Conservation (phyloP, 1,139 yeast species). For the Saccharomycopsis phalli region DNA sequence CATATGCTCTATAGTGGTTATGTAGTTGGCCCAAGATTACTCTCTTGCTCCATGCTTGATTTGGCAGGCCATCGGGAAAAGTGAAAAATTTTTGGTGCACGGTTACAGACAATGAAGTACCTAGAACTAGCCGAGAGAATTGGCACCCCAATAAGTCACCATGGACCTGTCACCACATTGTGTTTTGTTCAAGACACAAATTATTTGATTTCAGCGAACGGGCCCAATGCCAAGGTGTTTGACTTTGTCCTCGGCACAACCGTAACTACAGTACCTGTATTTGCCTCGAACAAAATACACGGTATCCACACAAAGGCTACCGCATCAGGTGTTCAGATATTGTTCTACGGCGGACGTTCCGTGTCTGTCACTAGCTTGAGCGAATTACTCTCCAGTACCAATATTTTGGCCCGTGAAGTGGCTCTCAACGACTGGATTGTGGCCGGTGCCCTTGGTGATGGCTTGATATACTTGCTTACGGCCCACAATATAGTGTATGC, state of each 20-base stretch:
- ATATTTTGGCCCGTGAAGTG: slow-evolving; percentile 32
- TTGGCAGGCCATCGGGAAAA: too few relatives aligned
- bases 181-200: slow-evolving; percentile 31
- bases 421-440: slow-evolving; percentile 73
- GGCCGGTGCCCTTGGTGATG: slow-evolving; percentile 41
- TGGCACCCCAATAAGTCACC: slow-evolving; percentile 34
- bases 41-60: too few relatives aligned
- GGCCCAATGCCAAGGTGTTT: slow-evolving; percentile 56
- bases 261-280: slow-evolving; percentile 36
- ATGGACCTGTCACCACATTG: slow-evolving; percentile 71
- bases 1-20: too few relatives aligned
- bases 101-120: too few relatives aligned
- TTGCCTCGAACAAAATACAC: slow-evolving; percentile 71
- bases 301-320: slow-evolving; percentile 37
- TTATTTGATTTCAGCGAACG: slow-evolving; percentile 59
- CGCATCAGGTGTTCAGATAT: slow-evolving; percentile 25
- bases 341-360: slow-evolving; percentile 70
- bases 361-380: slow-evolving; percentile 36
- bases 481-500: slow-evolving; percentile 70
- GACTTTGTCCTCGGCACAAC: slow-evolving; percentile 35
- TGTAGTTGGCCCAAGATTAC: too few relatives aligned
- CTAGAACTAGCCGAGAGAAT: too few relatives aligned
- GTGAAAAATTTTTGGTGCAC: too few relatives aligned
- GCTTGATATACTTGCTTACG: slow-evolving; percentile 46
- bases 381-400: slow-evolving; percentile 22